Evolutionary conservation across 495 filamentous ascomycete species (phyloP), one percentile per base, ranked within the genome.

Genomic region (Penicillium cosmopolitanum): DNA sequence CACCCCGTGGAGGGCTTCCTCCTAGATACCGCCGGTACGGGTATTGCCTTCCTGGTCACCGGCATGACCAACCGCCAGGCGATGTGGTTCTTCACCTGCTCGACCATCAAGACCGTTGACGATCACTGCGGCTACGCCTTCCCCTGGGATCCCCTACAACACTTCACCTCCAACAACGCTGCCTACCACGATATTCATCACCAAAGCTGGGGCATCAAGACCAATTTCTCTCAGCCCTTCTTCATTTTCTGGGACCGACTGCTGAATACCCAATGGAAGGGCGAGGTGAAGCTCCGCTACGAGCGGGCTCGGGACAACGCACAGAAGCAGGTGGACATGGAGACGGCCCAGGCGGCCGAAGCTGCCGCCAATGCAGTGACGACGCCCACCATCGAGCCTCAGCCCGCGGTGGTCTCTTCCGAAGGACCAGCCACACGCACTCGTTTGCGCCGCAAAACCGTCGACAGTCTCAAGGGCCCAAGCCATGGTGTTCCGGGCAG

Each of bases 141-240:
- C 51, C 95, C 95, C 6, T 98, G 88, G 85, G 94, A 98, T 73
- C 95, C 95, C 18, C 80, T 97, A 60, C 93, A 97, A 80, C 87
- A 86, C 67, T 77, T 96, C 33, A 96, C 91, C 36, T 87, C 89
- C 67, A 97, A 98, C 79, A 97, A 97, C 64, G 91, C 95, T 18
- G 87, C 85, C 19, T 98, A 96, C 74, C 95, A 98, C 72, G 95
- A 98, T 71, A 91, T 98, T 53, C 95, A 98, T 73, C 95, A 98
- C 75, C 95, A 98, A 77, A 96, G 91, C 77, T 98, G 94, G 95
- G 95, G 95, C 50, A 96, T 98, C 79, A 97, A 82, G 65, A 81
- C 71, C 38, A 82, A 82, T 58, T 82, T 81, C 62, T 81, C 80
- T 1, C 80, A 82, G 53, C 80, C 79, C 15, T 82, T 82, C 66